Percentiles rank a stretch among this genome's conserved stretches.
These are phyloP conservation scores for Rhodotorula sp. DNA, from an alignment of 1,284 basidiomycete genomes.

Conservation along the genomic window DNA sequence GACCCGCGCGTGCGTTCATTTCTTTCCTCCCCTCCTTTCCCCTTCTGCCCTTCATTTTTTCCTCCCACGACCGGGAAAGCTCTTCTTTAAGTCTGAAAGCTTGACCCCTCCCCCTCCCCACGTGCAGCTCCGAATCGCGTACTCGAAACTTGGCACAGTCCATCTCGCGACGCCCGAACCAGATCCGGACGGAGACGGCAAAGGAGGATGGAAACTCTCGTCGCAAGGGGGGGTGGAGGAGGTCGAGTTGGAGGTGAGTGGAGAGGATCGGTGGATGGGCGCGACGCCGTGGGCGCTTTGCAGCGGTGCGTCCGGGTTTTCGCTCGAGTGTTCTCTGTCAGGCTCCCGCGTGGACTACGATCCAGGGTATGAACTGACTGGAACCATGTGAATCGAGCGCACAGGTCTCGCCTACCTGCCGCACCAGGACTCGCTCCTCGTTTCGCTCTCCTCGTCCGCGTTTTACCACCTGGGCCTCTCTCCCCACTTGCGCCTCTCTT, in stretches of 20 bases:
- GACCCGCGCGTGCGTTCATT: neutral
- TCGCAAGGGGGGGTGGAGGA: neutral
- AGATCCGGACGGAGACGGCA: neutral
- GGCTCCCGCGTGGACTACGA: too few relatives aligned
- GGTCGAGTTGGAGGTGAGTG: neutral
- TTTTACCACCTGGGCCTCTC: slow-evolving; percentile 9
- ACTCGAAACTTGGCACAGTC: slow-evolving; percentile 26
- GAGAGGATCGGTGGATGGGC: slow-evolving; percentile 19
- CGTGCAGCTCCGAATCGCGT: slow-evolving; percentile 13
- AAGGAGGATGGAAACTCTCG: neutral
- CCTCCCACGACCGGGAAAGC: too few relatives aligned
- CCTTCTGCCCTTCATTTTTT: too few relatives aligned
- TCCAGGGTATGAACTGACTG: too few relatives aligned
- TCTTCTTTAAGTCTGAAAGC: neutral
- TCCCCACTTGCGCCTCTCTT: neutral
- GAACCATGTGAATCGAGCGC: too few relatives aligned
- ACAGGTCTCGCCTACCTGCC: slow-evolving; percentile 18
- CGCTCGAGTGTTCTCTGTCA: too few relatives aligned
- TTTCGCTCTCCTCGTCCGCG: slow-evolving; percentile 16
- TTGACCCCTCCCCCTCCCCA: too few relatives aligned
- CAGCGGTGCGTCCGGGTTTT: slow-evolving; percentile 8
- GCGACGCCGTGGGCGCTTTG: slow-evolving; percentile 15
- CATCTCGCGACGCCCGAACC: neutral
- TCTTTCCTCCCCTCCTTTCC: too few relatives aligned
- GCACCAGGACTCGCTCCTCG: neutral